These are phyloP conservation scores for Spinellus fusiger DNA, from an alignment of 192 early-diverging fungal species.

Conservation along the genomic window DNA sequence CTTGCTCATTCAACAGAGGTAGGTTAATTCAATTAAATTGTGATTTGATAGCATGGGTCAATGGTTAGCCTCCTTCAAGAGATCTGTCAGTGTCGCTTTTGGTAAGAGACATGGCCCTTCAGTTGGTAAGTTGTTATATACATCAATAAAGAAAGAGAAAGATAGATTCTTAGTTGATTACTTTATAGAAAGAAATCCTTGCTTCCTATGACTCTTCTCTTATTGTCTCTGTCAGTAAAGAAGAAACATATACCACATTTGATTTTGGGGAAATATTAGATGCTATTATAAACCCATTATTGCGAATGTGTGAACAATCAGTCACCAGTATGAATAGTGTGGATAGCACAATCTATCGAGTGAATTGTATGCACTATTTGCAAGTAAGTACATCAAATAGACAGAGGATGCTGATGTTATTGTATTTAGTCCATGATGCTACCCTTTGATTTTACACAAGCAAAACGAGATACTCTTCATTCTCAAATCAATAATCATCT, in stretches of 20 bases:
- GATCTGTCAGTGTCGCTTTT: constrained; percentile 58
- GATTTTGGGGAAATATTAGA: constrained; percentile 63
- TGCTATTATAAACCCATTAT: constrained; percentile 66
- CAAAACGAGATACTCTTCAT: constrained; percentile 48
- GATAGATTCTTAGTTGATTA: neutral
- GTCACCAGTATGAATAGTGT: constrained; percentile 42
- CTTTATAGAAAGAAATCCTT: constrained; percentile 68
- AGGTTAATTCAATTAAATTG: neutral
- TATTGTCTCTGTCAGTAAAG: constrained; percentile 39
- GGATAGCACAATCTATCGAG: constrained; percentile 65
- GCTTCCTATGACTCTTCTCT: constrained; percentile 73
- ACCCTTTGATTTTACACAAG: constrained; percentile 59
- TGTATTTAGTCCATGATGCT: constrained; percentile 49
- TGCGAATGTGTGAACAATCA: constrained; percentile 62
- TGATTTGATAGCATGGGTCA: too few species aligned
- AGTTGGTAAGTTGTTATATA: constrained; percentile 46
- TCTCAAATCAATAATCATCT: constrained; percentile 58
- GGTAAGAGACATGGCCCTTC: constrained; percentile 61
- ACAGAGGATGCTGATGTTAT: neutral
- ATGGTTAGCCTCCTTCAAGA: constrained; percentile 46
- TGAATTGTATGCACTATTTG: constrained; percentile 70
- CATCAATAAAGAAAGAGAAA: neutral
- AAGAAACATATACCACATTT: constrained; percentile 29
- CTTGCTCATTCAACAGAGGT: constrained; percentile 44
- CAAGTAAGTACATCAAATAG: constrained; percentile 43